phyloP scores from a whole-genome alignment of 106 monocot species.

The Alisma plantagoaquatica region DNA sequence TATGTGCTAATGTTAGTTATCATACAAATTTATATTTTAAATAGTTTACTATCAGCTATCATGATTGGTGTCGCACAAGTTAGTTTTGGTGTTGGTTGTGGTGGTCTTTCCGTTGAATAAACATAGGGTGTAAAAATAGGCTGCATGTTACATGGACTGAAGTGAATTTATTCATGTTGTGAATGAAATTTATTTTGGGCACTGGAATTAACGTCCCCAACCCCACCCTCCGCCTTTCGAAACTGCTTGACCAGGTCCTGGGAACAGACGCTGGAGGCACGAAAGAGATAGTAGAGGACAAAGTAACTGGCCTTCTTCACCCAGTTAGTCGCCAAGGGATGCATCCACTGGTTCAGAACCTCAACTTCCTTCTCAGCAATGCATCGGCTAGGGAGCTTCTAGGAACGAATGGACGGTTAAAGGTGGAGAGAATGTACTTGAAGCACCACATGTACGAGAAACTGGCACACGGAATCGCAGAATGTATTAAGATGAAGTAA shows the following conservation, averaged over 20 bases:
- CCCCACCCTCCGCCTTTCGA: no score
- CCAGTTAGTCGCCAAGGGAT: constrained; percentile 62
- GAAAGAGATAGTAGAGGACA: constrained; percentile 66
- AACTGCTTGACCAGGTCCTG: constrained; percentile 76
- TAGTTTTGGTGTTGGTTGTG: no score
- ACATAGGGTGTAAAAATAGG: no score
- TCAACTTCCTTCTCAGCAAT: constrained; percentile 41
- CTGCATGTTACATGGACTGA: no score
- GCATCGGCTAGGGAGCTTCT: constrained; percentile 46
- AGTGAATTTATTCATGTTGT: no score
- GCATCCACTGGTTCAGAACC: constrained; percentile 41
- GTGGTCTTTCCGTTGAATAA: no score
- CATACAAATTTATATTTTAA: no score
- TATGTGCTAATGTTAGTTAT: no score
- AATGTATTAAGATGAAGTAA: constrained; percentile 62
- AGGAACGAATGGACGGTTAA: constrained; percentile 50
- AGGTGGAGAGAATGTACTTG: constrained; percentile 46
- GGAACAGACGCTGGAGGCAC: constrained; percentile 96
- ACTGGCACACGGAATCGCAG: constrained; percentile 40
- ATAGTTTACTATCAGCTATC: no score
- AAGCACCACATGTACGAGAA: constrained; percentile 58
- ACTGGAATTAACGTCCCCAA: no score
- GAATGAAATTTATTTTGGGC: no score
- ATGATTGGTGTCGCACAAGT: no score
- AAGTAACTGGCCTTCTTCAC: constrained; percentile 75